phyloP scores from a whole-genome alignment of 257 asterid genomes.

The Jasminum sambac region DNA sequence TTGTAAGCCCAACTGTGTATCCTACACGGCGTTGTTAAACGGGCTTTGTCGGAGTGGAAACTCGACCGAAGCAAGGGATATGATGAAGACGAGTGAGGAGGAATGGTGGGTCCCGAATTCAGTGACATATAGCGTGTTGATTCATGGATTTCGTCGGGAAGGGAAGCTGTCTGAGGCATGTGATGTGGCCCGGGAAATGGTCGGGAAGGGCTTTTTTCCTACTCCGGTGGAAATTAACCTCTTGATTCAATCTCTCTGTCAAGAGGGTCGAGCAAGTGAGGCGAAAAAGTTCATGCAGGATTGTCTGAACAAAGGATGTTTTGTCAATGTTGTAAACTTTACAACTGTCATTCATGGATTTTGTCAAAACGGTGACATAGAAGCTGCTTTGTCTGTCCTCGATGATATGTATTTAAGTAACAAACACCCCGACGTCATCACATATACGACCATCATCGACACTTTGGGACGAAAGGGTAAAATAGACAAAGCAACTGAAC shows the following conservation, averaged over 20 bases:
- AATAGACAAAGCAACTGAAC: slow-evolving; percentile 64
- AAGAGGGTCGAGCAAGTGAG: slow-evolving; percentile 44
- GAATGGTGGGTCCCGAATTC: slow-evolving; percentile 92
- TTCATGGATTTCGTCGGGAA: slow-evolving; percentile 94
- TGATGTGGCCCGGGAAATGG: slow-evolving; percentile 70
- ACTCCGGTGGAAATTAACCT: slow-evolving; percentile 82
- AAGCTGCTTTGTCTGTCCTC: slow-evolving; percentile 81
- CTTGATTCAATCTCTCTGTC: slow-evolving; percentile 72
- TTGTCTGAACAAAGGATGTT: slow-evolving; percentile 79
- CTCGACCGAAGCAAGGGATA: slow-evolving; percentile 76
- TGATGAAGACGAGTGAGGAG: slow-evolving; percentile 70
- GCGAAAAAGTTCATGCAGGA: slow-evolving; percentile 76
- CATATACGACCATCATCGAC: slow-evolving; percentile 64
- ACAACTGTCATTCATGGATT: slow-evolving; percentile 86
- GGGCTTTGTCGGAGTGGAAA: slow-evolving; percentile 80
- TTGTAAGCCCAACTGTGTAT: slow-evolving; percentile 77
- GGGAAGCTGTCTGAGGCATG: slow-evolving; percentile 80
- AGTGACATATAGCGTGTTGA: slow-evolving; percentile 74
- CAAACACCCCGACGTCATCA: slow-evolving; percentile 86
- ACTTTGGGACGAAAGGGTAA: slow-evolving; percentile 69
- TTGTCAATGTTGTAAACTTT: slow-evolving; percentile 81
- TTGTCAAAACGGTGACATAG: slow-evolving; percentile 70
- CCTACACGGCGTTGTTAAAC: slow-evolving; percentile 73
- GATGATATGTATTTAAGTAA: slow-evolving; percentile 89
- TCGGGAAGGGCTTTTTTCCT: slow-evolving; percentile 64